Base-by-base conservation (phyloP, 805 yeast genomes). In the Teunomyces panamensis region DNA sequence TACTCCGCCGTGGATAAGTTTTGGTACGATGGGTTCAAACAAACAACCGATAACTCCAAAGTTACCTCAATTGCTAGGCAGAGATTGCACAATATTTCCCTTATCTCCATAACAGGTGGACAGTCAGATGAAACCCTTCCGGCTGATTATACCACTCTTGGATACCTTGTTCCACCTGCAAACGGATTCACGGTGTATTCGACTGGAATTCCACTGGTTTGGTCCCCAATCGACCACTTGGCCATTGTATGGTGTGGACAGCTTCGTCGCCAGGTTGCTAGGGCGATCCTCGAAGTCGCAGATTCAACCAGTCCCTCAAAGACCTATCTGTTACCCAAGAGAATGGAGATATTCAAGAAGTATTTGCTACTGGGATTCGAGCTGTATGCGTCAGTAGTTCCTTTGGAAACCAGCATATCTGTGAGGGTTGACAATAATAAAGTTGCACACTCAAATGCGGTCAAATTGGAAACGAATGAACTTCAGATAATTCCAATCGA, bases 171-270 rank as follows among this genome's bases (percentile, higher is more conserved):
- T 0, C 96, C 97, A 0, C 73, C 77, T 1, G 53, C 79, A 0
- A 81, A 92, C 56, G 97, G 97, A 0, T 83, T 92, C 50, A 83
- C 95, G 0, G 87, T 85, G 0, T 88, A 81, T 56, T 80, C 97
- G 0, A 83, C 94, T 0, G 91, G 96, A 1, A 85, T 92, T 9
- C 96, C 96, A 0, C 77, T 76, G 2, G 97, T 92, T 1, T 92
- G 97, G 96, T 84, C 96, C 0, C 87, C 97, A 1, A 83, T 90
- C 35, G 98, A 92, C 64, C 99, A 92, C 68, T 75, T 89, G 53
- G 97, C 98, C 0, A 84, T 94, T 42, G 96, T 92, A 1, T 92
- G 99, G 99, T 92, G 99, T 66, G 87, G 84, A 51, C 97, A 92
- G 63, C 68, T 91, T 33, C 76, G 97, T 45, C 73, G 78, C 45